Evolutionary conservation across 176 grass and related monocot genomes (phyloP).

Genomic region (Panicum miliaceum): DNA sequence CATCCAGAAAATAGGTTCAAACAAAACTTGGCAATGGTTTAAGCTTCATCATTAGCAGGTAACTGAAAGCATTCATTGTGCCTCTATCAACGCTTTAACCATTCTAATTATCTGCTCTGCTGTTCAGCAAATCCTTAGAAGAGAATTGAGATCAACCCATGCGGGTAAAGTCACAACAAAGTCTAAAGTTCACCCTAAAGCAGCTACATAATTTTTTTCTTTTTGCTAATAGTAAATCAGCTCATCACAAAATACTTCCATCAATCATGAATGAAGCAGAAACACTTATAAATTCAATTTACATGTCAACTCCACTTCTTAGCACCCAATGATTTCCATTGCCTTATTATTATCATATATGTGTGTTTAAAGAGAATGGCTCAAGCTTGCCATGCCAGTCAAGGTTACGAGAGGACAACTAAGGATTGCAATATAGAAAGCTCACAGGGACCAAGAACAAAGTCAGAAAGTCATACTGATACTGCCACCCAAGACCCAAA

Average conservation of each 20-base stretch:
- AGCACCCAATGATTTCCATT: background rate
- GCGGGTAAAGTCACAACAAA: background rate
- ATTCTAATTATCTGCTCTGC: background rate
- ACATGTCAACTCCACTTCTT: background rate
- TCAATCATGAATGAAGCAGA: background rate
- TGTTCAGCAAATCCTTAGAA: conserved; percentile 5
- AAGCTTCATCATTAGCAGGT: background rate
- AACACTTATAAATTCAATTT: background rate
- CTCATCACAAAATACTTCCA: background rate
- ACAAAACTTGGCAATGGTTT: background rate
- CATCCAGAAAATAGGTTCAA: background rate
- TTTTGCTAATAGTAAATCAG: background rate
- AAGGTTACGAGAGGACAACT: background rate
- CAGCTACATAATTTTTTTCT: background rate
- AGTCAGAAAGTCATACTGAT: background rate
- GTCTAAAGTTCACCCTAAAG: background rate
- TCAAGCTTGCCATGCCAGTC: background rate
- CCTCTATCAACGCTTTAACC: background rate
- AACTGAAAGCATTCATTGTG: background rate
- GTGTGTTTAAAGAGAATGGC: background rate
- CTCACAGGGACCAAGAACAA: background rate
- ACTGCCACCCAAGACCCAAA: background rate
- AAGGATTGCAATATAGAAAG: background rate
- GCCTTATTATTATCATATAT: background rate
- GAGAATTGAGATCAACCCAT: background rate